Base-by-base conservation (phyloP, 129 eudicot genomes). In the Gnaphalium uliginosum region DNA sequence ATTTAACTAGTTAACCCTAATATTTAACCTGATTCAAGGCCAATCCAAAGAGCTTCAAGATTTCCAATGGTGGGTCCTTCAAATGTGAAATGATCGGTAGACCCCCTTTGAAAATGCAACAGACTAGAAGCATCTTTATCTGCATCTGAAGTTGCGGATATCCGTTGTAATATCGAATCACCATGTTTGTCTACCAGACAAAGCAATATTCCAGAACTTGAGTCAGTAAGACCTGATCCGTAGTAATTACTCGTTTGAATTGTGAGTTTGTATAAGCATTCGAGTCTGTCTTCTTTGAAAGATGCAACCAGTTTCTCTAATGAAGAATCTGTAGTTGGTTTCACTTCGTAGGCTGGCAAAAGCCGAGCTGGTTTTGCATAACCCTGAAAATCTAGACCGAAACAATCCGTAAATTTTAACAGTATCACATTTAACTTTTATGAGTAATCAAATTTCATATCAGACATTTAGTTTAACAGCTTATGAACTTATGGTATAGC, bases 111-210 rank as follows among this genome's bases (percentile, higher is more conserved):
- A 62, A 94, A 94, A 71, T 83, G 85, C 72, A 84, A 63, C 65
- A 35, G 26, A 62, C 82, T 85, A 27, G 81, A 67, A 37, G 58
- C 66, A 39, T 33, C 78, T 17, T 75, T 39, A 43, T 75, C 81
- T 25, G 65, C 50, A 24, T 10, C 29, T 65, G 78, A 76, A 75
- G 73, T 71, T 60, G 92, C 84, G 1, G 97, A 84, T 78, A 94
- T 73, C 65, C 96, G 83, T 77, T 89, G 94, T 69, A 94, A 83
- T 65, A 91, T 85, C 9, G 99, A 89, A 74, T 88, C 87, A 24
- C 97, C 97, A 66, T 87, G 84, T 83, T 84, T 88, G 73, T 91
- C 97, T 37, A 94, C 89, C 71, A 94, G 72, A 82, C 97, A 91
- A 19, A 94, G 50, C 13, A 87, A 79, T 73, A 94, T 72, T 51